Percentiles rank a stretch among this genome's conserved stretches.
These are phyloP conservation scores for Phanerodontia chrysosporium DNA, from an alignment of 768 basidiomycete genomes.

Conservation along the genomic window DNA sequence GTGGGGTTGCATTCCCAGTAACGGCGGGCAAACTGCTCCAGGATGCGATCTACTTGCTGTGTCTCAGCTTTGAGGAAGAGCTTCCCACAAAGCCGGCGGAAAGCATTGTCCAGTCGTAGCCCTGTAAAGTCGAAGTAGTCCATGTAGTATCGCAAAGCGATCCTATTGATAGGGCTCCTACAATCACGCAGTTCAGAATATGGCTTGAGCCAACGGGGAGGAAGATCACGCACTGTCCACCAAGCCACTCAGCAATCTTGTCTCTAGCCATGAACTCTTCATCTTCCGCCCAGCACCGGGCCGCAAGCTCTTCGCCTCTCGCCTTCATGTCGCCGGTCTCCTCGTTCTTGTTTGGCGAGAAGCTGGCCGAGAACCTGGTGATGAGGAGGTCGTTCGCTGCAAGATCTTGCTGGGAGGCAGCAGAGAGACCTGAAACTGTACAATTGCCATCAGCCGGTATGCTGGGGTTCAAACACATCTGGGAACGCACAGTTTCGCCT, in stretches of 20 bases:
- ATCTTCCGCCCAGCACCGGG: slow-evolving; percentile 82
- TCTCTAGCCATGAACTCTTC: slow-evolving; percentile 79
- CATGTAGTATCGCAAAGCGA: slow-evolving; percentile 77
- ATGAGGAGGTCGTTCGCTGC: slow-evolving; percentile 47
- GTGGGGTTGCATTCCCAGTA: slow-evolving; percentile 91
- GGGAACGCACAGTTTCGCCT: slow-evolving; percentile 36
- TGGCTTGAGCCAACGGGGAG: neutral
- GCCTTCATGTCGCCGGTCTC: slow-evolving; percentile 55
- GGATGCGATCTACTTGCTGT: slow-evolving; percentile 95
- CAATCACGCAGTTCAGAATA: neutral
- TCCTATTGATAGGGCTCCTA: slow-evolving; percentile 74
- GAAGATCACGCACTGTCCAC: slow-evolving; percentile 78
- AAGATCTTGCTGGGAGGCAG: slow-evolving; percentile 52
- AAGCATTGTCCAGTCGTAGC: slow-evolving; percentile 82
- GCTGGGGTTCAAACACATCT: slow-evolving; percentile 16
- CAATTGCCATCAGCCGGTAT: slow-evolving; percentile 8
- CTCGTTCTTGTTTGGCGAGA: slow-evolving; percentile 39
- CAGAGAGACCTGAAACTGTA: slow-evolving; percentile 24
- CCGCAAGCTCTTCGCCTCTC: slow-evolving; percentile 68
- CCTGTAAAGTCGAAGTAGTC: slow-evolving; percentile 84
- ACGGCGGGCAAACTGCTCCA: slow-evolving; percentile 84
- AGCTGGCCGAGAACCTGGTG: slow-evolving; percentile 37
- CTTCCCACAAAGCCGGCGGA: slow-evolving; percentile 86
- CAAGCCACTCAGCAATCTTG: slow-evolving; percentile 96
- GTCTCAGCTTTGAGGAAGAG: slow-evolving; percentile 94